phyloP scores from a whole-genome alignment of 345 rosid species.

The Clausena lansium region DNA sequence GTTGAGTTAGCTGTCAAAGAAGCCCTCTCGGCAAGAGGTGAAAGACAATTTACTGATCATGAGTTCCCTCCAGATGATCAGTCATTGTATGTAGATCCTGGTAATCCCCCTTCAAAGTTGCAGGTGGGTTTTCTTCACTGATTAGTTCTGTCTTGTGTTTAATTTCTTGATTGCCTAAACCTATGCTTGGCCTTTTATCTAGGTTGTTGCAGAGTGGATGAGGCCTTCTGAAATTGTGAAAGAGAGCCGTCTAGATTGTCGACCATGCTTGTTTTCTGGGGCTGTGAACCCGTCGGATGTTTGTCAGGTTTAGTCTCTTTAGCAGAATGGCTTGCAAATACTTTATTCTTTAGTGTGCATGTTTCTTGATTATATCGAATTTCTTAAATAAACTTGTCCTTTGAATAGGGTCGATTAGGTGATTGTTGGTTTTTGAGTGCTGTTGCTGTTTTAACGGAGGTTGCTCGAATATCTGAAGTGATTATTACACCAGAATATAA shows the following conservation, averaged over 20 bases:
- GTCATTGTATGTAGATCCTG: conserved; percentile 83
- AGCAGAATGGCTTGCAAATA: conserved; percentile 8
- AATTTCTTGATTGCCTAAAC: conserved; percentile 20
- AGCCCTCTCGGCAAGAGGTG: conserved; percentile 86
- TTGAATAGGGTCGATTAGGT: conserved; percentile 86
- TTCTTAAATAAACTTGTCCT: conserved; percentile 18
- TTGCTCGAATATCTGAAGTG: conserved; percentile 88
- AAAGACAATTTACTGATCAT: conserved; percentile 86
- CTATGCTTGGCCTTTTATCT: conserved; percentile 21
- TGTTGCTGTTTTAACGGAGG: conserved; percentile 95
- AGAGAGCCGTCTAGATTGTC: conserved; percentile 53
- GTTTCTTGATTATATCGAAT: conserved; percentile 12
- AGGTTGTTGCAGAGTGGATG: conserved; percentile 99
- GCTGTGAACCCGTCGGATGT: conserved; percentile 96
- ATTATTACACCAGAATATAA: conserved; percentile 96
- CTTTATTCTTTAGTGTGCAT: conserved; percentile 5
- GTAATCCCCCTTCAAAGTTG: conserved; percentile 79
- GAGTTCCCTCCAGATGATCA: conserved; percentile 97
- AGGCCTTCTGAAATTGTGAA: conserved; percentile 84
- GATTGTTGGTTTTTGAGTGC: conserved; percentile 99
- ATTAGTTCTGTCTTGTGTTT: conserved; percentile 6
- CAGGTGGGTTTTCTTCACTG: conserved; percentile 52
- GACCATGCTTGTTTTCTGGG: conserved; percentile 93
- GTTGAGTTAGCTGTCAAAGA: conserved; percentile 98
- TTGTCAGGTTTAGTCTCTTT: conserved; percentile 75